Evolutionary conservation across 2,329 filamentous ascomycete genomes (phyloP).

Genomic region (Neofusicoccum cordaticola): DNA sequence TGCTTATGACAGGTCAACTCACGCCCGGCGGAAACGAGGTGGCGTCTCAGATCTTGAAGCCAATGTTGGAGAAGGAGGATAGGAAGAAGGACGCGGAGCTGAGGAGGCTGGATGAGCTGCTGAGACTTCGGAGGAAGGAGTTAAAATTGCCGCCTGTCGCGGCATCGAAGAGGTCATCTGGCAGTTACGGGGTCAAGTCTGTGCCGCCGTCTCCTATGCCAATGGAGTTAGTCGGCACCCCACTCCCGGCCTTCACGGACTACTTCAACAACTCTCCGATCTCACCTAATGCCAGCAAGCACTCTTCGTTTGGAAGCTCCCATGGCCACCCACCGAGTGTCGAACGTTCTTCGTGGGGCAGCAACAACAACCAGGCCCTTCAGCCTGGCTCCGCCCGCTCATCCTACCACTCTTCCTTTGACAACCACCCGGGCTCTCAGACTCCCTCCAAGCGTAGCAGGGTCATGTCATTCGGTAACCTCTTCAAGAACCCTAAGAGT

Average conservation of each 20-base stretch:
- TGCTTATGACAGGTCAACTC: slow-evolving; percentile 6
- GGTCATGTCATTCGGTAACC: neutral
- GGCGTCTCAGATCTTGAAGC: neutral
- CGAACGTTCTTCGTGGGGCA: neutral
- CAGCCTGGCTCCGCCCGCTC: neutral
- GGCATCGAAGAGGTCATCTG: neutral
- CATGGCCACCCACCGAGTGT: neutral
- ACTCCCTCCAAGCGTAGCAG: neutral
- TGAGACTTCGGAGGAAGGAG: neutral
- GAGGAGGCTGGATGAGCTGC: neutral
- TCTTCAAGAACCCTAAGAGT: neutral
- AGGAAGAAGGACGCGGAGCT: neutral
- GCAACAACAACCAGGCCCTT: neutral
- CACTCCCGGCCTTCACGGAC: neutral
- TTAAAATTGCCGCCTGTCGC: neutral
- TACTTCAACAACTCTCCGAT: neutral
- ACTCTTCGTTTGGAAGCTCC: neutral
- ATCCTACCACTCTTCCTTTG: neutral
- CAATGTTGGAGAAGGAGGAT: neutral
- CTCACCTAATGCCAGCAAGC: neutral
- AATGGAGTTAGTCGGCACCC: neutral
- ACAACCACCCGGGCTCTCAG: neutral
- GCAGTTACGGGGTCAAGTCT: neutral
- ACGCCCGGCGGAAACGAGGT: neutral
- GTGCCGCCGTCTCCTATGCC: neutral